Percentiles rank a stretch among this genome's conserved stretches.
phyloP scores from a whole-genome alignment of 176 grass and related monocot genomes.

The Miscanthus lutarioriparius region DNA sequence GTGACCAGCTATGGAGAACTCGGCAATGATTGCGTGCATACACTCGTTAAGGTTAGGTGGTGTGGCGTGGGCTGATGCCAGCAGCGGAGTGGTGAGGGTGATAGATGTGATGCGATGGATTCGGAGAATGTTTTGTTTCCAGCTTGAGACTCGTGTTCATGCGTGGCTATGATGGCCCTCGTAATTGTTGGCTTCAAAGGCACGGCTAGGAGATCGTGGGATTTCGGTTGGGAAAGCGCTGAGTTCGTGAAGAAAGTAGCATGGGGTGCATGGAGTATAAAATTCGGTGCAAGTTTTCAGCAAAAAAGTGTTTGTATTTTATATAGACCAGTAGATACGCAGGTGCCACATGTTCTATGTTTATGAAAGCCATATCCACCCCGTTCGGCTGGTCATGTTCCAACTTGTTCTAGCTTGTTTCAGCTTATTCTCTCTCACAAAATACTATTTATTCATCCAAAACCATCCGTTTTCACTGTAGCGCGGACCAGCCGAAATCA shows the following conservation, averaged over 20 bases:
- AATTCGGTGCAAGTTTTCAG: neutral
- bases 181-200: slow-evolving; percentile 60
- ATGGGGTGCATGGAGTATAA: neutral
- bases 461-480: too few species aligned
- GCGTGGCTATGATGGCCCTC: slow-evolving; percentile 25
- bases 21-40: neutral
- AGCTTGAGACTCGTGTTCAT: neutral
- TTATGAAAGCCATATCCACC: neutral
- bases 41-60: slow-evolving; percentile 10
- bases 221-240: slow-evolving; percentile 24
- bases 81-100: slow-evolving; percentile 16
- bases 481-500: too few species aligned
- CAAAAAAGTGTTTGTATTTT: neutral
- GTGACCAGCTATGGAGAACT: neutral
- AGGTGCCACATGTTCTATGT: neutral
- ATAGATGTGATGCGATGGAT: slow-evolving; percentile 40
- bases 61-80: neutral
- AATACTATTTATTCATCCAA: too few species aligned
- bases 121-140: slow-evolving; percentile 25
- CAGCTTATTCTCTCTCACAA: too few species aligned
- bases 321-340: neutral
- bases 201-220: slow-evolving; percentile 35
- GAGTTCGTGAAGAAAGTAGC: slow-evolving; percentile 12
- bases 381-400: too few species aligned
- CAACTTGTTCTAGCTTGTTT: too few species aligned